phyloP scores from a whole-genome alignment of 2,329 filamentous ascomycete genomes.

The Ophiostoma quercus region DNA sequence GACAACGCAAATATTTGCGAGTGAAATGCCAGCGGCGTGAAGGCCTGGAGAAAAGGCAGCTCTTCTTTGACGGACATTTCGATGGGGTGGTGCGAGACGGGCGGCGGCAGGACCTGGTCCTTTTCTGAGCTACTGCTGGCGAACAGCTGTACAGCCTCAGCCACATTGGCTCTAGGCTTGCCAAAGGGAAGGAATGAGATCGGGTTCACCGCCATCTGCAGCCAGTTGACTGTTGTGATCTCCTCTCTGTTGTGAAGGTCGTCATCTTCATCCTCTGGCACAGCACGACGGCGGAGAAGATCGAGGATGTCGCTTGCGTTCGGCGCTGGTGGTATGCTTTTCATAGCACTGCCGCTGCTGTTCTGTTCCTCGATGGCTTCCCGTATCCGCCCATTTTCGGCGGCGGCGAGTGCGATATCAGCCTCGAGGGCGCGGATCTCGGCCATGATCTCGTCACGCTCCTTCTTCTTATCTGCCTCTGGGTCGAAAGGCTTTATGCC shows the following conservation, averaged over 20 bases:
- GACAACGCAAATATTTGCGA: slow-evolving; percentile 49
- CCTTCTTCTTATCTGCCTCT: slow-evolving; percentile 45
- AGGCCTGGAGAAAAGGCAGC: slow-evolving; percentile 63
- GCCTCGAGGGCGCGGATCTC: slow-evolving; percentile 53
- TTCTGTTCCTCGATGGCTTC: background rate
- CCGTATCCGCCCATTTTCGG: slow-evolving; percentile 54
- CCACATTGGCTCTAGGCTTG: slow-evolving; percentile 33
- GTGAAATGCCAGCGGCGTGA: slow-evolving; percentile 61
- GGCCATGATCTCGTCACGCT: slow-evolving; percentile 48
- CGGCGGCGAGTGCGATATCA: slow-evolving; percentile 53
- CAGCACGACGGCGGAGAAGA: slow-evolving; percentile 40
- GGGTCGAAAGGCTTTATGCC: slow-evolving; percentile 40
- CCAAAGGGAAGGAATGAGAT: slow-evolving; percentile 49
- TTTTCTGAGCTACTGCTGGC: slow-evolving; percentile 29
- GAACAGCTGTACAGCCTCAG: slow-evolving; percentile 27
- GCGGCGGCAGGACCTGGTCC: slow-evolving; percentile 33
- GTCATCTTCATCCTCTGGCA: slow-evolving; percentile 35
- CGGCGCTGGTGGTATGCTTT: slow-evolving; percentile 25
- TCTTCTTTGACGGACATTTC: slow-evolving; percentile 59
- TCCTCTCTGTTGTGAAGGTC: slow-evolving; percentile 30
- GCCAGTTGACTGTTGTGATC: slow-evolving; percentile 38
- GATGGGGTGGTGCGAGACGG: slow-evolving; percentile 60
- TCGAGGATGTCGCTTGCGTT: slow-evolving; percentile 36
- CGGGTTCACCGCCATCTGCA: slow-evolving; percentile 48
- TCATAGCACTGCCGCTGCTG: background rate